phyloP scores from a whole-genome alignment of 2,329 filamentous ascomycete genomes.

The Cercospora citrullina region DNA sequence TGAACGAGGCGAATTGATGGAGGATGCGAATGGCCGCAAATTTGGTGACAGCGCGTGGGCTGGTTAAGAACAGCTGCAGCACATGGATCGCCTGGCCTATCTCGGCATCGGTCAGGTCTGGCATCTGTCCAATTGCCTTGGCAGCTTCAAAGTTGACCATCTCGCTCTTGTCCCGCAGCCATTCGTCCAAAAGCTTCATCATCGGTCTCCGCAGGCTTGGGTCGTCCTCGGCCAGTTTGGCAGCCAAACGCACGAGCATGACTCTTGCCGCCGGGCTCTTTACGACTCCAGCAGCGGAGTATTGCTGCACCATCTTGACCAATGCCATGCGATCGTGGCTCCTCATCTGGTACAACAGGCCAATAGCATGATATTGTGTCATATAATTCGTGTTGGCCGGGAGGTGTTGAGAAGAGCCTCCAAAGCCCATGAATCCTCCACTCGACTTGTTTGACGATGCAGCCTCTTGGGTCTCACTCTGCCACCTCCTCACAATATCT shows the following conservation, averaged over 20 bases:
- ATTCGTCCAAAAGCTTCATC: constrained; percentile 94
- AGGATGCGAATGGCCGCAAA: constrained; percentile 96
- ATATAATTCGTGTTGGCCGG: constrained; percentile 90
- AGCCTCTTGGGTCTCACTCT: constrained; percentile 96
- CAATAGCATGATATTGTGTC: constrained; percentile 98
- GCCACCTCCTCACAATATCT: constrained; percentile 95
- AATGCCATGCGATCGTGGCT: constrained; percentile 96
- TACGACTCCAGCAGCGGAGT: constrained; percentile 83
- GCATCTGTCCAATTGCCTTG: constrained; percentile 94
- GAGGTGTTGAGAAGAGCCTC: constrained; percentile 71
- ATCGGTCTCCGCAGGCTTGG: constrained; percentile 85
- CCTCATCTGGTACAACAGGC: constrained; percentile 95
- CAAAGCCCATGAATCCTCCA: constrained; percentile 89
- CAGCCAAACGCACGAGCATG: constrained; percentile 87
- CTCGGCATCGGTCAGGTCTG: constrained; percentile 88
- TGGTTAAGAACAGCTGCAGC: constrained; percentile 93
- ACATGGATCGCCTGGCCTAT: constrained; percentile 91
- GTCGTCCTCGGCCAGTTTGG: constrained; percentile 93
- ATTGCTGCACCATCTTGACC: constrained; percentile 99
- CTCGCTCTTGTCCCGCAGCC: constrained; percentile 97
- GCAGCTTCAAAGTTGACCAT: constrained; percentile 99
- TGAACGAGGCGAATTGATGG: constrained; percentile 95
- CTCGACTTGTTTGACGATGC: constrained; percentile 87
- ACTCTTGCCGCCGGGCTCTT: constrained; percentile 93
- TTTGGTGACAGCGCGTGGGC: constrained; percentile 91